Evolutionary conservation across 1,139 yeast species (phyloP).

Genomic region (Geotrichum carabidarum): DNA sequence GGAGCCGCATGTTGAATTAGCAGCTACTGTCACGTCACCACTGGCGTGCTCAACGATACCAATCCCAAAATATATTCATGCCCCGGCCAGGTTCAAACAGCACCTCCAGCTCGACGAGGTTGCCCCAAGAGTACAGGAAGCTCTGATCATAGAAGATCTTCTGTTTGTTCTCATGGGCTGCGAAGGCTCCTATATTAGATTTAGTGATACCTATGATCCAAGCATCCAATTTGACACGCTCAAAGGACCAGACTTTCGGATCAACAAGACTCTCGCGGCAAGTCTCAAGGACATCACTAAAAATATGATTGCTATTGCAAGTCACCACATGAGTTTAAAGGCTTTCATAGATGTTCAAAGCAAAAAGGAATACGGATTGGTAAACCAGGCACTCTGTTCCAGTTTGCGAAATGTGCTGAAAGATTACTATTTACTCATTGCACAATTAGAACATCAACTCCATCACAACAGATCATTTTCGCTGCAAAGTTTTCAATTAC

Average conservation of each 20-base stretch:
- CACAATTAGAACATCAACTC: constrained; percentile 53
- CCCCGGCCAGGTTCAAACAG: constrained; percentile 14
- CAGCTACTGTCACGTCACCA: constrained; percentile 25
- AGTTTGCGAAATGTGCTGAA: constrained; percentile 50
- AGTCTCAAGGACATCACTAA: constrained; percentile 70
- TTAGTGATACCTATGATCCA: constrained; percentile 57
- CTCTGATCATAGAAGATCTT: constrained; percentile 64
- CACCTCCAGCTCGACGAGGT: constrained; percentile 31
- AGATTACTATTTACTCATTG: constrained; percentile 47
- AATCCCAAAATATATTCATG: constrained; percentile 22
- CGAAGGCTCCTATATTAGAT: constrained; percentile 75
- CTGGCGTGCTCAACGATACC: constrained; percentile 27
- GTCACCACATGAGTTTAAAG: constrained; percentile 51
- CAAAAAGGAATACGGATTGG: constrained; percentile 56
- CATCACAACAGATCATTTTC: constrained; percentile 45
- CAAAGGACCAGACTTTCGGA: constrained; percentile 68
- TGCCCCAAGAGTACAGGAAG: constrained; percentile 54
- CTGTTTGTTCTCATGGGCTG: constrained; percentile 64
- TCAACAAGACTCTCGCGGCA: constrained; percentile 68
- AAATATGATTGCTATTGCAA: constrained; percentile 57
- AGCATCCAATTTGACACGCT: constrained; percentile 38
- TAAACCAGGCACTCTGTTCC: constrained; percentile 67
- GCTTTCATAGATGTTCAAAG: constrained; percentile 57
- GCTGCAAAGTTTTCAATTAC: constrained; percentile 47
- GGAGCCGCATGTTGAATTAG: constrained; percentile 23